Base-by-base conservation (phyloP, 352 stramenopile species). In the Lagenidium sp. region DNA sequence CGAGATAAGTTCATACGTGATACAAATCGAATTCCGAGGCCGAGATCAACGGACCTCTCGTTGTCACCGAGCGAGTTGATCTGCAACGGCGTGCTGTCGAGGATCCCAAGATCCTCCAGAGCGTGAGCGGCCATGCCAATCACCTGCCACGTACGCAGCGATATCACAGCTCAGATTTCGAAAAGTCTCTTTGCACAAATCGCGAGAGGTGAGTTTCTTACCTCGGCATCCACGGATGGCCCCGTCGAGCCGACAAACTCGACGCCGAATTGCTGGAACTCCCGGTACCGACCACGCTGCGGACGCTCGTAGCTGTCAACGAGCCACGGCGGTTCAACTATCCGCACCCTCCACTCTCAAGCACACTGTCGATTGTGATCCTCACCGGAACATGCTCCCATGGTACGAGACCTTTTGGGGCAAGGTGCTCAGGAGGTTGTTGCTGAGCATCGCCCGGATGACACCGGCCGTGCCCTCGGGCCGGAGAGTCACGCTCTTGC, bases 251-350 rank as follows among this genome's bases (percentile, higher is more conserved):
- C 80, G 11, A 93, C 65, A 50, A 83, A 92, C 60, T 94, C 82
- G 38, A 90, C 69, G 15, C 82, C 82, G 57, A 94, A 94, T 36
- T 94, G 82, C 53, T 92, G 78, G 42, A 94, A 94, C 43, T 94
- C 82, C 12, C 82, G 69, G 44, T 92, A 94, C 6, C 82, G 80
- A 4, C 82, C 82, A 13, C 79, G 73, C 44, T 94, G 82, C 25
- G 82, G 82, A 39, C 82, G 80, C 46, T 94, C 82, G 49, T 94
- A 94, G 6, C 82, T 94, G 19, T 19, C 15, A 12, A n/a, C n/a
- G n/a, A n/a, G n/a, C n/a, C n/a, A n/a, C n/a, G n/a, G n/a, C n/a
- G n/a, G n/a, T n/a, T n/a, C n/a, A n/a, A n/a, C n/a, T n/a, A n/a
- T n/a, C n/a, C n/a, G n/a, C n/a, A 8, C 19, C 25, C n/a, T 8